Evolutionary conservation across 805 yeast species (phyloP).

Genomic region (Wickerhamiella allomyrinae): DNA sequence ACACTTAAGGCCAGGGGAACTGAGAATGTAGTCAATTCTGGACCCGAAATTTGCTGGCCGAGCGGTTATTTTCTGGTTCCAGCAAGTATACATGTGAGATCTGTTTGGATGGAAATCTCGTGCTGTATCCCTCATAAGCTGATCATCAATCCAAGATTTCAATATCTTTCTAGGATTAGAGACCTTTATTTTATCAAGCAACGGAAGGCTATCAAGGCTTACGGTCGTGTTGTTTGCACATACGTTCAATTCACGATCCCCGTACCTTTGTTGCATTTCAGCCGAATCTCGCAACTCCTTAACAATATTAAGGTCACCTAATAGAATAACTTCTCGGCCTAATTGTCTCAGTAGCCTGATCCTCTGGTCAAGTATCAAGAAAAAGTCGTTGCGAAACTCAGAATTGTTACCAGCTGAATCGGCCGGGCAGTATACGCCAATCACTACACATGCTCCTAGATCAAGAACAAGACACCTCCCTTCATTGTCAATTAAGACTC

Average conservation of each 20-base stretch:
- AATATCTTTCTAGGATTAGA: conserved; percentile 5
- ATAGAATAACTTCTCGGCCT: conserved; percentile 57
- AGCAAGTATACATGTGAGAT: conserved; percentile 67
- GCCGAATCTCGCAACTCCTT: conserved; percentile 70
- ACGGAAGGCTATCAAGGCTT: too few species aligned
- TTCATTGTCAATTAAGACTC: conserved; percentile 51
- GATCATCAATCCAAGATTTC: conserved; percentile 29
- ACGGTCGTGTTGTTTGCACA: too few species aligned
- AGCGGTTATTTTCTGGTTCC: conserved; percentile 70
- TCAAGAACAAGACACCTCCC: conserved; percentile 75
- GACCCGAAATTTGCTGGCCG: conserved; percentile 80
- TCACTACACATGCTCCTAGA: conserved; percentile 33
- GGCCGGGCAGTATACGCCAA: conserved; percentile 76
- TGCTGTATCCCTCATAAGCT: conserved; percentile 20
- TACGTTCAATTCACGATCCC: too few species aligned
- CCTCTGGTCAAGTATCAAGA: conserved; percentile 46
- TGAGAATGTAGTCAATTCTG: conserved; percentile 64
- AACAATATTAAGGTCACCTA: conserved; percentile 84
- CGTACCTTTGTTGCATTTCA: too few species aligned
- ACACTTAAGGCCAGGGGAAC: conserved; percentile 29
- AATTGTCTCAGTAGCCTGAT: conserved; percentile 35
- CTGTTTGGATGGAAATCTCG: conserved; percentile 43
- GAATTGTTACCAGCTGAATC: conserved; percentile 59
- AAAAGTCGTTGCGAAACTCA: conserved; percentile 44
- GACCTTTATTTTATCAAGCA: too few species aligned